These are phyloP conservation scores for Microascus cirrosus DNA, from an alignment of 2,329 filamentous ascomycete species.

Conservation along the genomic window DNA sequence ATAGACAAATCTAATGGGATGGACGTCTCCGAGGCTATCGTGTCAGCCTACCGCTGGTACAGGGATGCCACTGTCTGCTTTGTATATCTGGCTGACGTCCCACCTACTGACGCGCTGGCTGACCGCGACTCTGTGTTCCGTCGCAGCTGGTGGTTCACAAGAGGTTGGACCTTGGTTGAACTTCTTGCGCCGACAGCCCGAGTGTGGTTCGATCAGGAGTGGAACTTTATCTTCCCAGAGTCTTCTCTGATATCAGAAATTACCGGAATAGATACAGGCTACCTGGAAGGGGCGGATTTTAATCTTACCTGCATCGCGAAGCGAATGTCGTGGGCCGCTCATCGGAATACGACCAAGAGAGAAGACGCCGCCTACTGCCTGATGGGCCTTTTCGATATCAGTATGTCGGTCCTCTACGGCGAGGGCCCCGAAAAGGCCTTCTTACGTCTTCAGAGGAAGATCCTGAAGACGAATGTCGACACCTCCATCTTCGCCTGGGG, in stretches of 20 bases:
- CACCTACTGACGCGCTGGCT: neutral
- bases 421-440: slow-evolving; percentile 18
- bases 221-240: slow-evolving; percentile 13
- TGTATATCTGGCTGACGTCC: slow-evolving; percentile 10
- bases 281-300: slow-evolving; percentile 3
- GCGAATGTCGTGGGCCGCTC: slow-evolving; percentile 15
- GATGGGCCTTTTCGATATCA: slow-evolving; percentile 19
- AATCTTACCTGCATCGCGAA: slow-evolving; percentile 8
- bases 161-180: slow-evolving; percentile 18
- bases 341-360: slow-evolving; percentile 14
- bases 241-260: slow-evolving; percentile 1
- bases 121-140: slow-evolving; percentile 7
- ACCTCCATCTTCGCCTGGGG: slow-evolving; percentile 1
- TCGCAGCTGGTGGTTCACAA: slow-evolving; percentile 13
- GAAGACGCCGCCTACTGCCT: slow-evolving; percentile 21
- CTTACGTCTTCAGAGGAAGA: slow-evolving; percentile 19
- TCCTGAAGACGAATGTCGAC: slow-evolving; percentile 19
- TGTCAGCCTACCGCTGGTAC: slow-evolving; percentile 12
- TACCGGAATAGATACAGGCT: slow-evolving; percentile 5
- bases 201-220: slow-evolving; percentile 8
- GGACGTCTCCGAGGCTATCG: slow-evolving; percentile 12
- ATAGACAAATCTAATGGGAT: slow-evolving; percentile 12
- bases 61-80: slow-evolving; percentile 9
- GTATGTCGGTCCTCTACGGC: slow-evolving; percentile 21
- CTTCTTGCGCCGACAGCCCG: slow-evolving; percentile 14